Evolutionary conservation across 2,329 filamentous ascomycete genomes (phyloP).

Genomic region (Gyromitra esculenta): DNA sequence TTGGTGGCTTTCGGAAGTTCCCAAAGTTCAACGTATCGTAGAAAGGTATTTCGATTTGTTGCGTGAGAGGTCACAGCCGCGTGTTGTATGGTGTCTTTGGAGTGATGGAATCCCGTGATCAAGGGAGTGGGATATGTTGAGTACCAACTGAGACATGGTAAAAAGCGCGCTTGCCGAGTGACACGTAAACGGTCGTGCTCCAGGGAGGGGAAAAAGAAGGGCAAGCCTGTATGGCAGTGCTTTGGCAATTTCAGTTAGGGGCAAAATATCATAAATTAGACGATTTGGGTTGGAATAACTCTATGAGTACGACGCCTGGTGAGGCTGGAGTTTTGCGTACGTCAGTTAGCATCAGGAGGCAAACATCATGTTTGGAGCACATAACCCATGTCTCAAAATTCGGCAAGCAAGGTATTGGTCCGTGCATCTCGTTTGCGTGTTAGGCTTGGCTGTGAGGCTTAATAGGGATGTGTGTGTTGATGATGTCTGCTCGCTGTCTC

Average conservation of each 20-base stretch:
- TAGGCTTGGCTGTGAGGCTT: too few species aligned
- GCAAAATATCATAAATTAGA: slow-evolving; percentile 16
- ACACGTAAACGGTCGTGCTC: background rate
- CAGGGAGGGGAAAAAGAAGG: background rate
- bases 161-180: background rate
- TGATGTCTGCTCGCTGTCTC: too few species aligned
- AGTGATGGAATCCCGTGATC: background rate
- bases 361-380: slow-evolving; percentile 3
- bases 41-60: slow-evolving; percentile 7
- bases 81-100: slow-evolving; percentile 1
- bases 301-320: background rate
- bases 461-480: too few species aligned
- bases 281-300: background rate
- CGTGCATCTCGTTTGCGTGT: slow-evolving; percentile 1
- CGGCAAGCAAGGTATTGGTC: slow-evolving; percentile 30
- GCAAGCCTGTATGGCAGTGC: background rate
- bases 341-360: background rate
- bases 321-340: background rate
- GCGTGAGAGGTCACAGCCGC: background rate
- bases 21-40: background rate
- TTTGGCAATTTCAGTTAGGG: background rate
- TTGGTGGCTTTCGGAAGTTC: background rate
- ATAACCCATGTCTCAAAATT: slow-evolving; percentile 13
- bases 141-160: background rate
- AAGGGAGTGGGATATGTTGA: background rate